Conservation (phyloP, 768 basidiomycete species). For the Tephrocybe sp. region DNA sequence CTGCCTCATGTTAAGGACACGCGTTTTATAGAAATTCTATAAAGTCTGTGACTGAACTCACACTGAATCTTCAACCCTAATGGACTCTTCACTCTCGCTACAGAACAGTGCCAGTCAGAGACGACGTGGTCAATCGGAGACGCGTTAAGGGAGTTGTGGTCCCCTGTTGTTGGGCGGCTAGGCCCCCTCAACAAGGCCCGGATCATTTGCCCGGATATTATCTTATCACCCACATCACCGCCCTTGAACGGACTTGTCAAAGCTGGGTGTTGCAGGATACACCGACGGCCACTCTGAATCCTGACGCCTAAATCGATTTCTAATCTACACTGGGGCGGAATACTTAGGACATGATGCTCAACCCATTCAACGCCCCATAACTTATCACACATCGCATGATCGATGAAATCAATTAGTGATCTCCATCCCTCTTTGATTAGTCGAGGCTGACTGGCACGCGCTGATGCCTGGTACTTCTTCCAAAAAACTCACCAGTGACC, state of each 20-base stretch:
- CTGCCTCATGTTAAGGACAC: conserved; percentile 61
- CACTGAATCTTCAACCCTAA: conserved; percentile 17
- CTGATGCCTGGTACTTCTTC: conserved; percentile 13
- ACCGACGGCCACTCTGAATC: background rate
- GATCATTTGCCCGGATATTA: conserved; percentile 19
- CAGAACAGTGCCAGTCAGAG: conserved; percentile 14
- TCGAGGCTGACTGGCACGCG: conserved; percentile 10
- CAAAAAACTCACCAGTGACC: conserved; percentile 8
- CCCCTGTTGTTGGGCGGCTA: conserved; percentile 16
- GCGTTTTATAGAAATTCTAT: conserved; percentile 34
- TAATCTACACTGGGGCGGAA: conserved; percentile 1
- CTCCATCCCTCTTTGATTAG: conserved; percentile 9
- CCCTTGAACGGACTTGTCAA: conserved; percentile 14
- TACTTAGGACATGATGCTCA: conserved; percentile 1
- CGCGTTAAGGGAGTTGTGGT: conserved; percentile 17
- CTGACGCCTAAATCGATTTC: background rate
- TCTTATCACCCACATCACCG: conserved; percentile 24
- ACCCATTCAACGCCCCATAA: background rate
- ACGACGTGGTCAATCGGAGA: conserved; percentile 16
- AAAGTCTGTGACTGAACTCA: conserved; percentile 22
- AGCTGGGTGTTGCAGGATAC: conserved; percentile 3
- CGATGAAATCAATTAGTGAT: conserved; percentile 19
- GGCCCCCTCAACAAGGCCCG: conserved; percentile 9
- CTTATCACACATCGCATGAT: conserved; percentile 12
- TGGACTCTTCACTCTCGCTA: conserved; percentile 8